phyloP scores from a whole-genome alignment of 495 filamentous ascomycete species.

The Xylaria curta region DNA sequence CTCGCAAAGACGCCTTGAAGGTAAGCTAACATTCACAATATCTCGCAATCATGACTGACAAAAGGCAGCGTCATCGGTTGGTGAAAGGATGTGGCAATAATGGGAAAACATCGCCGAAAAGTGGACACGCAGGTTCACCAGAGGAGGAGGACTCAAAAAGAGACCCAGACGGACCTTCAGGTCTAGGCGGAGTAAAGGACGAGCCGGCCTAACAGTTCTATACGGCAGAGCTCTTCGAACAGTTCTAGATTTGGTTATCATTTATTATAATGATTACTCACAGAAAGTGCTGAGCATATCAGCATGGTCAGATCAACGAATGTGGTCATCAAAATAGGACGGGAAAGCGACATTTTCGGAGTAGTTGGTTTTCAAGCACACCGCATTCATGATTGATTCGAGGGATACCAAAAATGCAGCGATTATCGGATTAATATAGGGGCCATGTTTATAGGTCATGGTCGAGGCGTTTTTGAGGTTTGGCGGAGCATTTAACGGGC shows the following conservation, averaged over 20 bases:
- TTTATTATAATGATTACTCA: background rate
- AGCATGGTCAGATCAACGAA: slow-evolving; percentile 15
- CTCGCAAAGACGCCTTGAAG: slow-evolving; percentile 95
- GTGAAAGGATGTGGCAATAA: slow-evolving; percentile 89
- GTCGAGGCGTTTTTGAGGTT: slow-evolving; percentile 17
- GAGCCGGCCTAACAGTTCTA: slow-evolving; percentile 26
- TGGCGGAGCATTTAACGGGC: slow-evolving; percentile 20
- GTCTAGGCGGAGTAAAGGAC: slow-evolving; percentile 28
- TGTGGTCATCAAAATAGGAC: slow-evolving; percentile 10
- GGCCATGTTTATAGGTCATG: slow-evolving; percentile 11
- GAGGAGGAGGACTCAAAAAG: slow-evolving; percentile 32
- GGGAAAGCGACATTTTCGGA: slow-evolving; percentile 17
- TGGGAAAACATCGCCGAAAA: slow-evolving; percentile 38
- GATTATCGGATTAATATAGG: slow-evolving; percentile 23
- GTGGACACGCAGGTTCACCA: slow-evolving; percentile 26
- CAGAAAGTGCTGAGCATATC: slow-evolving; percentile 1
- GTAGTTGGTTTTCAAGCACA: slow-evolving; percentile 19
- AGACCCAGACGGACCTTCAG: slow-evolving; percentile 23
- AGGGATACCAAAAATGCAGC: slow-evolving; percentile 22
- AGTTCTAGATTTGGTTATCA: background rate
- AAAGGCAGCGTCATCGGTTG: slow-evolving; percentile 79
- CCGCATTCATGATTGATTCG: slow-evolving; percentile 23
- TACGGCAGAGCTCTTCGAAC: background rate
- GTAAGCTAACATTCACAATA: slow-evolving; percentile 51
- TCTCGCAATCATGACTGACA: slow-evolving; percentile 11